These are phyloP conservation scores for Beauveria sp. DNA, from an alignment of 2,329 filamentous ascomycete genomes.

Conservation along the genomic window DNA sequence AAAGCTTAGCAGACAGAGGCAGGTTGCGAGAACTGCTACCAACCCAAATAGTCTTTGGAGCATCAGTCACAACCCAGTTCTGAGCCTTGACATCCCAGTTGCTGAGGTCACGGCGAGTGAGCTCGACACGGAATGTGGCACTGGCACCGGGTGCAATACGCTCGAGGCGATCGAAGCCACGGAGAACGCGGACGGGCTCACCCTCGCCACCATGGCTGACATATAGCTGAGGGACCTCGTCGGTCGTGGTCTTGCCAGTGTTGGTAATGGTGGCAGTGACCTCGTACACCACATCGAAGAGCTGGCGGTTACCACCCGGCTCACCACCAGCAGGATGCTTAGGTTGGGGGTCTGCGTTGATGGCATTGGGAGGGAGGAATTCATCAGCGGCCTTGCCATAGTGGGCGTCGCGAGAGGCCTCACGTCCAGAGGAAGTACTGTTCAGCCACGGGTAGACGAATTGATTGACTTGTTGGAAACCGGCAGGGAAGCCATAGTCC, in stretches of 20 bases:
- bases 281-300: conserved; percentile 64
- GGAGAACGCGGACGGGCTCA: conserved; percentile 59
- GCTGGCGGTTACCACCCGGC: conserved; percentile 55
- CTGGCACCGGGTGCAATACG: conserved; percentile 62
- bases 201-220: conserved; percentile 70
- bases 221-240: conserved; percentile 73
- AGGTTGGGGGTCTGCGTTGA: conserved; percentile 49
- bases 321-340: conserved; percentile 42
- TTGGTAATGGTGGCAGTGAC: conserved; percentile 64
- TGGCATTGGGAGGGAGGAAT: conserved; percentile 53
- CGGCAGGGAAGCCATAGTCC: conserved; percentile 61
- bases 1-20: conserved; percentile 31
- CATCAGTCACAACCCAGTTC: conserved; percentile 65
- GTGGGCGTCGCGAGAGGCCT: conserved; percentile 48
- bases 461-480: conserved; percentile 41
- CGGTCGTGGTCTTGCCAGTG: conserved; percentile 55
- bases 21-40: conserved; percentile 49
- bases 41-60: conserved; percentile 46
- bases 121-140: conserved; percentile 55
- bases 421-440: conserved; percentile 47
- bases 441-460: conserved; percentile 70
- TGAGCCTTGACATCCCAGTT: conserved; percentile 78
- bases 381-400: conserved; percentile 52
- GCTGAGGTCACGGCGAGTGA: conserved; percentile 75
- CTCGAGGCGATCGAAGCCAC: conserved; percentile 70